Conservation (phyloP, 495 filamentous ascomycete species). For the Xylaria curta region DNA sequence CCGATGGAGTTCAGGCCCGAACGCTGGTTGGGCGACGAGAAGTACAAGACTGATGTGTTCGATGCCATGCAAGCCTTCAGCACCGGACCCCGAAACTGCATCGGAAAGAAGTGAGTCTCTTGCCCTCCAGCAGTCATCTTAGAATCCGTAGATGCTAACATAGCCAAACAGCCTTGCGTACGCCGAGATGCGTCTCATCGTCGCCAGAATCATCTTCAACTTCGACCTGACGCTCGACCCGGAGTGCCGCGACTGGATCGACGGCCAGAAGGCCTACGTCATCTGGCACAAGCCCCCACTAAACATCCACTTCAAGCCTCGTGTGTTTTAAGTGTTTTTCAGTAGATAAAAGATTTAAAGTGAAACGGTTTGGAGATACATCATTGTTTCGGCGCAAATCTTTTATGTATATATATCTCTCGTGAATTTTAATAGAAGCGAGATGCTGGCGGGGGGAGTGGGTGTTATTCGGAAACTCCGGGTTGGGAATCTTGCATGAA, state of each 20-base stretch:
- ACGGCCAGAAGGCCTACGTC: conserved; percentile 37
- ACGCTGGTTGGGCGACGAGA: conserved; percentile 50
- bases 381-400: conserved; percentile 24
- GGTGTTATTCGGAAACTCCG: background rate
- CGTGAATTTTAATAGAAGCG: background rate
- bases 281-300: conserved; percentile 50
- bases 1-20: conserved; percentile 59
- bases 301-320: conserved; percentile 41
- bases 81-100: conserved; percentile 61
- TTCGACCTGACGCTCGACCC: conserved; percentile 55
- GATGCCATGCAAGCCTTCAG: conserved; percentile 59
- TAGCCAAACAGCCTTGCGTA: conserved; percentile 45
- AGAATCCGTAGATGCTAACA: background rate
- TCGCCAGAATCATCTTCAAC: conserved; percentile 54
- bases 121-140: background rate
- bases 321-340: conserved; percentile 19
- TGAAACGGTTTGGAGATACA: conserved; percentile 4
- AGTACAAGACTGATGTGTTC: conserved; percentile 52
- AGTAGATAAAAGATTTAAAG: background rate
- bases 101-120: conserved; percentile 60
- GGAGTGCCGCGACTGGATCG: conserved; percentile 44
- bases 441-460: background rate
- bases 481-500: conserved; percentile 10
- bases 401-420: conserved; percentile 16
- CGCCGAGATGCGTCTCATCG: conserved; percentile 54